Evolutionary conservation across 257 asterid species (phyloP).

Genomic region (Nicotiana undulata): DNA sequence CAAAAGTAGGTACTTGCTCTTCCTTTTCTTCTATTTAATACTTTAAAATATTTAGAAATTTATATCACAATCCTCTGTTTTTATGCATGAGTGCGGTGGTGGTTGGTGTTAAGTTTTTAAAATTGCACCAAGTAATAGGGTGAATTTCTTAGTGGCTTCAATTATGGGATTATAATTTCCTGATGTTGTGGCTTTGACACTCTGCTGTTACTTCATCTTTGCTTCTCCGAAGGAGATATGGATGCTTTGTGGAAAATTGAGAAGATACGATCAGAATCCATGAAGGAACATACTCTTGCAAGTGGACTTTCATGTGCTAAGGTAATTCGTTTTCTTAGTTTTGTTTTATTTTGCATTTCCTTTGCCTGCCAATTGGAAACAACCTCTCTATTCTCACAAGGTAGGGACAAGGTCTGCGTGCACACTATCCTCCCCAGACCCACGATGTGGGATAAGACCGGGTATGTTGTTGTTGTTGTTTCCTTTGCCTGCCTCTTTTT

Average conservation of each 20-base stretch:
- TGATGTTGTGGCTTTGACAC: neutral
- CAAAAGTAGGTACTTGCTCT: slow-evolving; percentile 46
- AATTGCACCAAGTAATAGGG: neutral
- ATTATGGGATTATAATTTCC: neutral
- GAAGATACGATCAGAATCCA: slow-evolving; percentile 60
- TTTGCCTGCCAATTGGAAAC: too few relatives aligned
- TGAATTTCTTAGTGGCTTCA: neutral
- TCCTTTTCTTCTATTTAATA: slow-evolving; percentile 9
- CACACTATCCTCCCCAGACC: too few relatives aligned
- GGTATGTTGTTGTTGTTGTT: too few relatives aligned
- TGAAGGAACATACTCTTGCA: slow-evolving; percentile 60
- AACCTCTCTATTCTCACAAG: too few relatives aligned
- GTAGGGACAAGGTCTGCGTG: too few relatives aligned
- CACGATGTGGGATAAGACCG: too few relatives aligned
- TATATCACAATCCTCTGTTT: neutral
- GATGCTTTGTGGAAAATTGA: slow-evolving; percentile 82
- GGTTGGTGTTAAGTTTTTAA: slow-evolving; percentile 1
- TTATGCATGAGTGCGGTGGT: neutral
- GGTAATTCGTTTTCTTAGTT: slow-evolving; percentile 33
- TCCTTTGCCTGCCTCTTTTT: neutral
- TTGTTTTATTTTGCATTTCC: neutral
- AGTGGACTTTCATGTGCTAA: slow-evolving; percentile 94
- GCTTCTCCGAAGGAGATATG: slow-evolving; percentile 52
- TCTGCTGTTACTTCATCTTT: neutral
- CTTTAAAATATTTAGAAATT: neutral